These are phyloP conservation scores for Phialophora macrospora DNA, from an alignment of 2,329 filamentous ascomycete genomes.

Conservation along the genomic window DNA sequence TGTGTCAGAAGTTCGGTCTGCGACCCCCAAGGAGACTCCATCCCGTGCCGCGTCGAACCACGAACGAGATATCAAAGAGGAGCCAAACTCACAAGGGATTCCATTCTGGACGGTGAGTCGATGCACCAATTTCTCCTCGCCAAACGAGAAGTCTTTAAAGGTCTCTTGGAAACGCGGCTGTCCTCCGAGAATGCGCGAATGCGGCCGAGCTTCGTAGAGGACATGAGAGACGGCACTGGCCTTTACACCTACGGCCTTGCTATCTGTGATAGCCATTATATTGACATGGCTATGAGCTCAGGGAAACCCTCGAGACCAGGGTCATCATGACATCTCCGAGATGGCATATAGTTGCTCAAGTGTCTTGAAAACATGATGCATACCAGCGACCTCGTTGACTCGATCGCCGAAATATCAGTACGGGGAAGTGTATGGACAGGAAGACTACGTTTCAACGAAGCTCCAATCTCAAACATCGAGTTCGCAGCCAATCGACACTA, in stretches of 20 bases:
- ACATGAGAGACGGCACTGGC: slow-evolving; percentile 5
- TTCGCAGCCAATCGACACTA: neutral
- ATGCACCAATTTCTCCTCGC: neutral
- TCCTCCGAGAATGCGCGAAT: slow-evolving; percentile 6
- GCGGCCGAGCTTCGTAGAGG: slow-evolving; percentile 4
- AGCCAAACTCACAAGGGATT: neutral
- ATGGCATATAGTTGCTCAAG: neutral
- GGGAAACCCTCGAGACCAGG: neutral
- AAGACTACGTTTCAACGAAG: neutral
- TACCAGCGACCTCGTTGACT: neutral
- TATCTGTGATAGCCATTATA: slow-evolving; percentile 1
- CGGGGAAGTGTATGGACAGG: neutral
- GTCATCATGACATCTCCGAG: neutral
- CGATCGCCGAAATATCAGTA: neutral
- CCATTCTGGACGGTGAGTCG: neutral
- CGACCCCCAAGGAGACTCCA: neutral
- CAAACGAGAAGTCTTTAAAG: neutral
- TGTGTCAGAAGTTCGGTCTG: neutral
- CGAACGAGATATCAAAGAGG: neutral
- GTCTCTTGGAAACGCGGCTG: slow-evolving; percentile 11
- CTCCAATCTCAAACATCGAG: neutral
- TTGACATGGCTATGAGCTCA: neutral
- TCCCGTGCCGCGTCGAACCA: neutral
- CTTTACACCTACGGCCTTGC: neutral
- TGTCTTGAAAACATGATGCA: neutral